Base-by-base conservation (phyloP, 2,329 filamentous ascomycete genomes). In the Coleophoma cylindrospora region DNA sequence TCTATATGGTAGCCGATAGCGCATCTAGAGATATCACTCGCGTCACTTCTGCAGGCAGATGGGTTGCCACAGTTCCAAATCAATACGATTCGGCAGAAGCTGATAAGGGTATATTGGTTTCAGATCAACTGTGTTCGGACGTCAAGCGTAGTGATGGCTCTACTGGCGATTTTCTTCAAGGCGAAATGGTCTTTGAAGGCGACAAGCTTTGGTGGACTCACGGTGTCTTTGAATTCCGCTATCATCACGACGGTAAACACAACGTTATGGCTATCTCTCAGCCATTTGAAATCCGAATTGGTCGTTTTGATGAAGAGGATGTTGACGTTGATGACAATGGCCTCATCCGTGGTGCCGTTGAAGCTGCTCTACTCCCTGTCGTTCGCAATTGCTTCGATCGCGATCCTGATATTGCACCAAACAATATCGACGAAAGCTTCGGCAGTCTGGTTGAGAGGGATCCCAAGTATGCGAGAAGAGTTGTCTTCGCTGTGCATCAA, bases 171-270 rank as follows among this genome's bases (percentile, higher is more conserved):
- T 76, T 84, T 56, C 79, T 89, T 4, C 77, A 80, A 12, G 94
- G 94, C 40, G 90, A 96, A 66, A 85, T 97, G 63, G 69, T 89
- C 12, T 97, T 99, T 64, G 76, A 84, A 10, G 91, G 94, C 44
- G 91, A 97, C 71, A 96, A 95, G 70, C 79, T 96, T 2, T 99
- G 90, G 86, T 99, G 94, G 94, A 95, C 88, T 0, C 88, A 92
- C 54, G 94, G 94, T 49, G 88, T 95, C 3, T 99, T 96, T 64
- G 94, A 99, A 64, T 95, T 99, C 74, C 84, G 94, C 38, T 96
- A 96, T 70, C 94, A 99, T 69, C 94, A 99, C 69, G 86, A 89
- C 59, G 91, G 91, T 50, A 87, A 87, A 61, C 91, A 99, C 70
- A 89, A 87, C 58, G 91, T 95, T 63, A 94, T 99, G 88, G 83